Evolutionary conservation across 352 stramenopile species (phyloP).

Genomic region (Achlya hypogyna): DNA sequence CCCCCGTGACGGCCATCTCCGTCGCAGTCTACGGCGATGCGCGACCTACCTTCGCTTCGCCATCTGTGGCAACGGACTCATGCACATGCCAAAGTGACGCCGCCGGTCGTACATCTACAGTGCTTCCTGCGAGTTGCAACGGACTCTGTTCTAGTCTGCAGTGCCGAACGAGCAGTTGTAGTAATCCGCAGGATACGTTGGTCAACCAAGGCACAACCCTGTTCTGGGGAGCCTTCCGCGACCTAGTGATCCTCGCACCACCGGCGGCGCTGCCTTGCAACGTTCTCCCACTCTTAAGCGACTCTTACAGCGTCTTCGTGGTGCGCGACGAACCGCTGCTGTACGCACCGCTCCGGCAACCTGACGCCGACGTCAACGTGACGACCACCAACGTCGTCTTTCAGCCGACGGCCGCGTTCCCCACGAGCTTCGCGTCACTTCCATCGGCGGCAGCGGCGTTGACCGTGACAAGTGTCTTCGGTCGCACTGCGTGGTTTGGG

Average conservation of each 20-base stretch:
- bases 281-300: conserved; percentile 36
- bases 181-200: background rate
- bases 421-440: conserved; percentile 21
- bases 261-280: conserved; percentile 29
- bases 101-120: background rate
- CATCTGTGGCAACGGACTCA: background rate
- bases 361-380: conserved; percentile 14
- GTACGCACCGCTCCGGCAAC: conserved; percentile 44
- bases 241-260: conserved; percentile 38
- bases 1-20: conserved; percentile 30
- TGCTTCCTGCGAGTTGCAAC: background rate
- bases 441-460: conserved; percentile 28
- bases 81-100: conserved; percentile 26
- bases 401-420: conserved; percentile 9
- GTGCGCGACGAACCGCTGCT: conserved; percentile 61
- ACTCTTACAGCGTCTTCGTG: conserved; percentile 41
- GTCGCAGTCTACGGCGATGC: conserved; percentile 33
- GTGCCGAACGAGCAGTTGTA: background rate
- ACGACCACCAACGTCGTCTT: conserved; percentile 22
- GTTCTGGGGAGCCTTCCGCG: conserved; percentile 42
- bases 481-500: conserved; percentile 12
- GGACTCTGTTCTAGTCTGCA: background rate
- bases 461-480: background rate
- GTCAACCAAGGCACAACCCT: conserved; percentile 16
- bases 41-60: background rate